Evolutionary conservation across 2,329 filamentous ascomycete species (phyloP), one percentile per base, ranked within the genome.

Genomic region (Arthrobotrys entomopaga): DNA sequence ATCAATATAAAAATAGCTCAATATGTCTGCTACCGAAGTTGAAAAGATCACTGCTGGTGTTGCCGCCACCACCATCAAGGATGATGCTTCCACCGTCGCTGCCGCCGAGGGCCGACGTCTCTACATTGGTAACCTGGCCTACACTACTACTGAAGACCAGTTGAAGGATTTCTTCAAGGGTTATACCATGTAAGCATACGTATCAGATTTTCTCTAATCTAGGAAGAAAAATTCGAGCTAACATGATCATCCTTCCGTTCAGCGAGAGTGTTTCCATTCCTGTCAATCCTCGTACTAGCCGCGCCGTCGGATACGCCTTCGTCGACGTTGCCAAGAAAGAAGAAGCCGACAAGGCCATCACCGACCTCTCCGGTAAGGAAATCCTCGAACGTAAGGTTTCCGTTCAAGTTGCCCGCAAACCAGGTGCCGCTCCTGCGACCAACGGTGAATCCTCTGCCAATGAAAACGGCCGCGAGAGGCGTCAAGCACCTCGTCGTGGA

Each of bases 101-200:
- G 95, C 95, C 84, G 93, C 94, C 84, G 95, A 99, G 88, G 94
- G 95, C 84, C 92, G 95, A 87, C 92, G 95, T 86, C 91, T 99
- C 81, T 99, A 99, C 87, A 98, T 99, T 87, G 95, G 95, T 87
- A 99, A 99, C 88, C 91, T 99, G 89, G 95, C 95, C 82, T 99
- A 99, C 85, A 93, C 94, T 90, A 98, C 95, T 90, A 97, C 93
- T 84, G 95, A 98, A 91, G 95, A 91, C 90, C 93, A 97, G 90
- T 92, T 99, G 88, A 97, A 96, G 88, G 91, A 95, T 81, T 99
- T 99, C 89, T 99, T 99, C 91, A 94, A 95, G 88, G 91, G 90
- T 85, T 98, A 97, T 88, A 91, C 95, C 87, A 92, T 99, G 95
- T 99, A 88, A 88, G 94, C 91, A 46, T 76, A 67, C 5, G 13